phyloP scores from a whole-genome alignment of 345 rosid genomes.

The Raphanus raphanistrum region DNA sequence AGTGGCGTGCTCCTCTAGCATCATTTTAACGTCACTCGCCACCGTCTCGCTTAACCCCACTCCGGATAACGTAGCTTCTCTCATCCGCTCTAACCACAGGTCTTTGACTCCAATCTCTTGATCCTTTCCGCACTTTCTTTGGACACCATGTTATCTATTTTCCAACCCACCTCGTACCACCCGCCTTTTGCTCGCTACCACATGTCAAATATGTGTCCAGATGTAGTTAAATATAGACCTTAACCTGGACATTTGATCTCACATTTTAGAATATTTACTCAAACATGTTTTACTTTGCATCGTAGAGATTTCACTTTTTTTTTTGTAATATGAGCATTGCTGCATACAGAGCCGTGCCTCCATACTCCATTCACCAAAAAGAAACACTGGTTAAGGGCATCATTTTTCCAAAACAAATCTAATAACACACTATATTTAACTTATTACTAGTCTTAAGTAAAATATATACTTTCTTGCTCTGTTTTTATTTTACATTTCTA shows the following conservation, averaged over 20 bases:
- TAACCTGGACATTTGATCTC: conserved; percentile 33
- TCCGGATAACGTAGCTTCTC: conserved; percentile 54
- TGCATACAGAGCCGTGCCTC: too few relatives aligned
- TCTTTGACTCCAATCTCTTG: too few relatives aligned
- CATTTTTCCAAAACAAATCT: background rate
- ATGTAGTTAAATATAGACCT: conserved; percentile 72
- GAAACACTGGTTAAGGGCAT: too few relatives aligned
- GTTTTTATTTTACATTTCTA: too few relatives aligned
- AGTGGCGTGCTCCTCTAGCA: conserved; percentile 87
- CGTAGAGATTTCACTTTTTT: background rate
- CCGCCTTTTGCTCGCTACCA: too few relatives aligned
- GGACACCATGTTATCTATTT: too few relatives aligned
- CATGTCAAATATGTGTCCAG: conserved; percentile 68
- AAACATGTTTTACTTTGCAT: background rate
- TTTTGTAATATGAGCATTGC: too few relatives aligned
- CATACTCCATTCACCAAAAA: too few relatives aligned
- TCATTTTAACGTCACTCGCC: conserved; percentile 58
- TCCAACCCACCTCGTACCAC: too few relatives aligned
- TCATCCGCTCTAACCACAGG: conserved; percentile 57
- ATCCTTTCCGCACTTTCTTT: too few relatives aligned
- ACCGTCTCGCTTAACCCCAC: conserved; percentile 54
- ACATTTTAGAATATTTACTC: background rate
- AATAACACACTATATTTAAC: background rate
- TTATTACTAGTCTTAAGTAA: background rate
- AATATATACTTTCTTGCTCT: too few relatives aligned